Evolutionary conservation across 805 yeast species (phyloP), one percentile per base, ranked within the genome.

Genomic region (Komagataella mondaviorum): DNA sequence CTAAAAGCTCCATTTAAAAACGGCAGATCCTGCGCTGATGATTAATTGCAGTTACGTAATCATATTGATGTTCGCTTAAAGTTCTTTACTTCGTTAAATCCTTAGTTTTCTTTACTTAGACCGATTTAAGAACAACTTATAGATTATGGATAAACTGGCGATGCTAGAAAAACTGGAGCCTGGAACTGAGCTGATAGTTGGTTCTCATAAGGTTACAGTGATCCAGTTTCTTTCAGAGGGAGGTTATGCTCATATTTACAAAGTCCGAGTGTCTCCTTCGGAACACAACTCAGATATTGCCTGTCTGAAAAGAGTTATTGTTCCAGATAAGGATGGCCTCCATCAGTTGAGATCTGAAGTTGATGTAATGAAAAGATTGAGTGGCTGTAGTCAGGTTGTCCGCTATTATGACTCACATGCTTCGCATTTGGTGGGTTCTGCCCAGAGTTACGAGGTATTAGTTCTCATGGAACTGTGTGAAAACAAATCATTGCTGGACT

Each of bases 381-480:
- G 76, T 18, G 71, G 73, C 14, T 77, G 81, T 47, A 68, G 78
- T 23, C 73, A 77, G 56, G 79, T 84, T 50, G 93, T 85, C 24
- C 73, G 73, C 53, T 84, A 84, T 60, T 83, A 74, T 58, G 95
- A 86, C 62, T 83, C 90, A 2, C 83, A 84, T 61, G 93, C 95
- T 1, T 80, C 83, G 46, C 70, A 87, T 51, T 60, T 77, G 30
- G 70, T 68, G 2, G 63, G 71, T 49, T 71, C 76, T 1, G 60
- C 73, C 3, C 56, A 60, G 47, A 79, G 78, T 0, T 93, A 88
- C 64, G 98, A 91, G 67, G 97, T 93, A 6, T 71, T 91, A 51
- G 79, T 91, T 46, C 71, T 91, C 56, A 93, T 91, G 98, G 99
- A 91, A 65, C 77, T 83, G 59, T 91, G 99, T 63, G 83, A 95